Percentiles rank a stretch among this genome's conserved stretches.
Conservation (phyloP, 2,329 filamentous ascomycete genomes). For the Monosporascus sp. region DNA sequence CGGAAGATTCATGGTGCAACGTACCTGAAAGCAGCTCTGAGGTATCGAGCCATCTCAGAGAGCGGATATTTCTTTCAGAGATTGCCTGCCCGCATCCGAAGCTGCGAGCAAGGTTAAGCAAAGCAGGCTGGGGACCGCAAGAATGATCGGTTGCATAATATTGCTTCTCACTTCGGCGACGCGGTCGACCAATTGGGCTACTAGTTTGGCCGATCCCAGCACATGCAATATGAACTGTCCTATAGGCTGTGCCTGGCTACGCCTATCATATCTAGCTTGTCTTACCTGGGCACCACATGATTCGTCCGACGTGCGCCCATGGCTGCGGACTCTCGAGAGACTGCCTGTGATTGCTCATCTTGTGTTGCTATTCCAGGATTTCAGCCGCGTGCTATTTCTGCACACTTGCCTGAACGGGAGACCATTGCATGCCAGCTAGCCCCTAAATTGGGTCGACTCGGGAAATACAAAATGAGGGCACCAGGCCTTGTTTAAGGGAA, state of each 20-base stretch:
- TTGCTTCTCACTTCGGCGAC: neutral
- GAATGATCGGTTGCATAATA: too few relatives aligned
- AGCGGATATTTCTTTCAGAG: too few relatives aligned
- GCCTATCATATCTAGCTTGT: neutral
- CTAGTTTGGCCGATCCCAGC: too few relatives aligned
- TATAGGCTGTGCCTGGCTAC: neutral
- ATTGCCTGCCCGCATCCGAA: too few relatives aligned
- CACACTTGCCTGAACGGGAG: neutral
- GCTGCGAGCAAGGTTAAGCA: too few relatives aligned
- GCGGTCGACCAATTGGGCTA: too few relatives aligned
- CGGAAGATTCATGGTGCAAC: too few relatives aligned
- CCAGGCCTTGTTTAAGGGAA: too few relatives aligned
- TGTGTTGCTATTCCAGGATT: neutral
- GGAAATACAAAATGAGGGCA: too few relatives aligned
- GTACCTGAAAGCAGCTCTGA: neutral
- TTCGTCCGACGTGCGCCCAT: neutral
- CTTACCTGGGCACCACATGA: neutral
- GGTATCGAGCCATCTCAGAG: too few relatives aligned
- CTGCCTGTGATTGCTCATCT: neutral
- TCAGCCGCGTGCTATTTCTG: neutral
- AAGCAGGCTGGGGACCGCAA: too few relatives aligned
- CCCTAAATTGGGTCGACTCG: neutral
- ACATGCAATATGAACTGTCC: too few relatives aligned
- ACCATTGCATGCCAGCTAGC: neutral
- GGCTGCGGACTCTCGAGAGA: neutral